phyloP scores from a whole-genome alignment of 2,329 filamentous ascomycete species.

The Stagonosporopsis cucurbitacearum region DNA sequence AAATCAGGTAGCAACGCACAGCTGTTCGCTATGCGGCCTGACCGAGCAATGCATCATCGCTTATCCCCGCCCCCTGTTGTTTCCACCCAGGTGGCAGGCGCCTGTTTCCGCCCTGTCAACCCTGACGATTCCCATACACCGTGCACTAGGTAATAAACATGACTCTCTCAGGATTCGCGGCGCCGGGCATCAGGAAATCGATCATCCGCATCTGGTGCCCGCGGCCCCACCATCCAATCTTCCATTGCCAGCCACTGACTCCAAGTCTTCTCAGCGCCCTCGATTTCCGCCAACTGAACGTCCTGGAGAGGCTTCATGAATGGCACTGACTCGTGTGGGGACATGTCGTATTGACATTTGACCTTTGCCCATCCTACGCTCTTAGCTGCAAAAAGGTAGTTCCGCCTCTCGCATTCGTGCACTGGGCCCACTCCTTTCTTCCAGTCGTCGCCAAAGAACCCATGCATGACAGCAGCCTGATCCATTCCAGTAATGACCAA shows the following conservation, averaged over 20 bases:
- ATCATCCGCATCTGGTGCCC: conserved; percentile 63
- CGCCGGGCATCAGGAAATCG: conserved; percentile 30
- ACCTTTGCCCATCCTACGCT: conserved; percentile 88
- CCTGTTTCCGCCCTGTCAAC: conserved; percentile 15
- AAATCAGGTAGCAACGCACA: neutral
- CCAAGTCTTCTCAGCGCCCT: conserved; percentile 83
- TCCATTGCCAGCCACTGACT: conserved; percentile 96
- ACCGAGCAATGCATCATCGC: conserved; percentile 16
- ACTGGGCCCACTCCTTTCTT: conserved; percentile 76
- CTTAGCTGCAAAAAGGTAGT: conserved; percentile 95
- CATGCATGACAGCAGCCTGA: conserved; percentile 82
- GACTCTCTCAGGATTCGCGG: conserved; percentile 27
- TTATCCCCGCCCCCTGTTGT: conserved; percentile 24
- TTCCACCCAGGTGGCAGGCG: conserved; percentile 10
- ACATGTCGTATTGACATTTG: conserved; percentile 90
- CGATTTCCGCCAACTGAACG: conserved; percentile 79
- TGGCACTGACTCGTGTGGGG: conserved; percentile 80
- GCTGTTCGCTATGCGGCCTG: conserved; percentile 15
- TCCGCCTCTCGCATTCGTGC: conserved; percentile 87
- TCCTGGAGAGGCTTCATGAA: conserved; percentile 85
- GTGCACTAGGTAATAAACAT: conserved; percentile 30
- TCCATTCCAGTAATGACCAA: conserved; percentile 93
- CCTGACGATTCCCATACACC: conserved; percentile 21
- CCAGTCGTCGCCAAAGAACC: conserved; percentile 98
- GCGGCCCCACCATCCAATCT: conserved; percentile 95